Percentiles rank a stretch among this genome's conserved stretches.
phyloP scores from a whole-genome alignment of 192 early-diverging fungal genomes.

The Diversispora epigaea region DNA sequence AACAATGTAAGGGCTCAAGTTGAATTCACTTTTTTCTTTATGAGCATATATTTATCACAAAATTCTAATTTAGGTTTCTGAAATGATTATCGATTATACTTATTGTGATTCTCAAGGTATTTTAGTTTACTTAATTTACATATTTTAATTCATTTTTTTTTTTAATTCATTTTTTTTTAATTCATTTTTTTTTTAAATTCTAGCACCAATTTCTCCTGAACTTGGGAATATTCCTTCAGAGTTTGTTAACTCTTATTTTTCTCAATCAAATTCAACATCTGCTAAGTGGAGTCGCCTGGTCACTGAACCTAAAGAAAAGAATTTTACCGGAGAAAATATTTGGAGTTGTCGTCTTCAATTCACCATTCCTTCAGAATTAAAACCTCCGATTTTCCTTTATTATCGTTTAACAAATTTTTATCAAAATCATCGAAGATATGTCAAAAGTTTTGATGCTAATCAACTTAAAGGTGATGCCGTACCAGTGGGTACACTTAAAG shows the following conservation, averaged over 20 bases:
- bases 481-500: conserved; percentile 40
- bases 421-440: conserved; percentile 97
- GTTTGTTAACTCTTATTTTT: conserved; percentile 7
- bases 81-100: conserved; percentile 94
- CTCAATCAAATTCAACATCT: neutral
- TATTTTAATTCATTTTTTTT: conserved; percentile 32
- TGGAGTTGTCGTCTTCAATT: conserved; percentile 72
- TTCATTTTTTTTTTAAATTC: neutral
- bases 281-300: neutral
- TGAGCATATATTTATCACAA: neutral
- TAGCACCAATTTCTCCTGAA: neutral
- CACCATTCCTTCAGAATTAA: conserved; percentile 65
- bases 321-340: conserved; percentile 2
- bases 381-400: conserved; percentile 86
- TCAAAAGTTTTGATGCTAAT: conserved; percentile 80
- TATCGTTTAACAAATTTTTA: conserved; percentile 98
- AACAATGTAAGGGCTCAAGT: conserved; percentile 58
- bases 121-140: conserved; percentile 19
- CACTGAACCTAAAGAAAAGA: neutral
- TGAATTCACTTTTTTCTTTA: neutral
- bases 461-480: conserved; percentile 76
- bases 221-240: conserved; percentile 25
- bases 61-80: conserved; percentile 60
- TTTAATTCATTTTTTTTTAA: conserved; percentile 22
- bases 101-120: conserved; percentile 54